Conservation (phyloP, 495 filamentous ascomycete genomes). For the Aspergillus bertholletiae region DNA sequence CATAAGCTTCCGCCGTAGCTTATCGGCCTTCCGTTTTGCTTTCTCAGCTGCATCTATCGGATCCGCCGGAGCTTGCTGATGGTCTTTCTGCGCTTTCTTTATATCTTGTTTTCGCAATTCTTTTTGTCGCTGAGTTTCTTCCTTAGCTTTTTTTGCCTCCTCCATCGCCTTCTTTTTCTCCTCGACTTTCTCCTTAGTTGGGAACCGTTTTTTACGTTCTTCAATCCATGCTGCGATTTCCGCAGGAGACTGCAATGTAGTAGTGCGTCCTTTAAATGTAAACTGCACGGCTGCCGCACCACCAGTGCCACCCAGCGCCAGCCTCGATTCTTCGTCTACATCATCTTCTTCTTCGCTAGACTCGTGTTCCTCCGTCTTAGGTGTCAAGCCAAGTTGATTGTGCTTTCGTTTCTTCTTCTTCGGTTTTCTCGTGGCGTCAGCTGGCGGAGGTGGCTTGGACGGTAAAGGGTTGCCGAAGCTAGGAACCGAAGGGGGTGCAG, state of each 20-base stretch:
- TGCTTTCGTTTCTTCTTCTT: conserved; percentile 78
- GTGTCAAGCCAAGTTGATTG: conserved; percentile 78
- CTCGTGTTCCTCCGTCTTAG: conserved; percentile 67
- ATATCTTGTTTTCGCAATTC: conserved; percentile 24
- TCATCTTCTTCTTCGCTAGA: conserved; percentile 71
- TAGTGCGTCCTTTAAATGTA: conserved; percentile 38
- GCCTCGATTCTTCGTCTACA: conserved; percentile 60
- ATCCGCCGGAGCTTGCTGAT: conserved; percentile 20
- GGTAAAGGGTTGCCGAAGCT: conserved; percentile 59
- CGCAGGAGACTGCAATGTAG: conserved; percentile 49
- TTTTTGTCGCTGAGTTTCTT: conserved; percentile 27
- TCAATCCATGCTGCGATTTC: conserved; percentile 78
- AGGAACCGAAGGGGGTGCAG: conserved; percentile 55
- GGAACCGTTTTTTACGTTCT: conserved; percentile 73
- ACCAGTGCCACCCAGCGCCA: conserved; percentile 29
- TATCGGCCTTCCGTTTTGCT: conserved; percentile 48
- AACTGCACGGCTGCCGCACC: conserved; percentile 37
- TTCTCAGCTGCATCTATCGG: conserved; percentile 35
- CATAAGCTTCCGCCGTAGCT: conserved; percentile 42
- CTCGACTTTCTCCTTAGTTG: conserved; percentile 62
- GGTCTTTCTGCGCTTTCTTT: conserved; percentile 29
- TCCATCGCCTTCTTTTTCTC: conserved; percentile 45
- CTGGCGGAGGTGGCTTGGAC: conserved; percentile 57
- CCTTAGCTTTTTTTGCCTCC: conserved; percentile 37
- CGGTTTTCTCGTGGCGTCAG: conserved; percentile 34